phyloP scores from a whole-genome alignment of 768 basidiomycete species.

The Omphalotus guepiniiformis region DNA sequence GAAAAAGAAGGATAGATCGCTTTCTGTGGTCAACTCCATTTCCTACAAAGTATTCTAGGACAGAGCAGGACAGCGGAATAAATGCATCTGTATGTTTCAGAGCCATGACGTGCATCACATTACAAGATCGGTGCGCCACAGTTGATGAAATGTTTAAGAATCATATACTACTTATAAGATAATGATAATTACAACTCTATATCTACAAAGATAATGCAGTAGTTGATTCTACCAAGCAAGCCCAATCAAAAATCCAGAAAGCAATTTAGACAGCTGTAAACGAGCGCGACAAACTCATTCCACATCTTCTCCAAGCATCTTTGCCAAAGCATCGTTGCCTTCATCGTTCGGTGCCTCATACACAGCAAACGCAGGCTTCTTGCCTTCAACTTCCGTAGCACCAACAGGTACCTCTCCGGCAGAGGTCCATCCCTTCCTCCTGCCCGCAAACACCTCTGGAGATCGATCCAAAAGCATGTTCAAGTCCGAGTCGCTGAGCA shows the following conservation, averaged over 20 bases:
- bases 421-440: constrained; percentile 73
- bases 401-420: constrained; percentile 23
- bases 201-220: too few species aligned
- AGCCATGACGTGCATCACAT: too few species aligned
- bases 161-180: too few species aligned
- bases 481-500: constrained; percentile 81
- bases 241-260: too few species aligned
- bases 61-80: too few species aligned
- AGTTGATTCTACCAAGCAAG: too few species aligned
- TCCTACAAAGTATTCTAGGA: too few species aligned
- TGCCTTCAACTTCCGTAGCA: constrained; percentile 18
- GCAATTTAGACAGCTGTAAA: too few species aligned
- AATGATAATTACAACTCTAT: too few species aligned
- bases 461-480: constrained; percentile 77
- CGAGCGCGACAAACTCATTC: constrained; percentile 1
- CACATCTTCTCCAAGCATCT: constrained; percentile 54
- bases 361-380: constrained; percentile 70
- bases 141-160: too few species aligned
- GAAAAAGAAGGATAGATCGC: background rate
- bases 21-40: background rate
- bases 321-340: constrained; percentile 66
- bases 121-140: too few species aligned
- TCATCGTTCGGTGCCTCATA: constrained; percentile 62
- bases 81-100: too few species aligned
- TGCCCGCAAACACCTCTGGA: constrained; percentile 64